Evolutionary conservation across 2,329 filamentous ascomycete genomes (phyloP).

Genomic region (Mycosphaerella arachidis): DNA sequence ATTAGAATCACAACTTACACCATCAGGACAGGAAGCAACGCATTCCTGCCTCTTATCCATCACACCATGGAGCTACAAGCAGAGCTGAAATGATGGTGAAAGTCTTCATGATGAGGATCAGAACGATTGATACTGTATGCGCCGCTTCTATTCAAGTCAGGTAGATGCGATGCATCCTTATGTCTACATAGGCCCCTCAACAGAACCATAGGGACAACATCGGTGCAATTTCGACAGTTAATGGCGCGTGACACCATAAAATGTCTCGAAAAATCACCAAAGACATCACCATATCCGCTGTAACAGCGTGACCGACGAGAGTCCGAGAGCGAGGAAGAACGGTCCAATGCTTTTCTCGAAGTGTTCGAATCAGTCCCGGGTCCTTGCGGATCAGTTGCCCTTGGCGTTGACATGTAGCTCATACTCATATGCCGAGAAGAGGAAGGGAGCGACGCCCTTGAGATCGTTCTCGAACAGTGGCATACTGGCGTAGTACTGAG

Average conservation of each 20-base stretch:
- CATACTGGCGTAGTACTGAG: slow-evolving; percentile 24
- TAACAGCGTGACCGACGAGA: no score
- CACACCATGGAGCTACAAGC: not conserved
- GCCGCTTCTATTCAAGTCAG: not conserved
- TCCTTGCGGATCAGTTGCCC: not conserved
- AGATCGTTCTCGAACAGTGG: slow-evolving; percentile 23
- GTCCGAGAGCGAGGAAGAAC: no score
- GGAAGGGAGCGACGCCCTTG: slow-evolving; percentile 22
- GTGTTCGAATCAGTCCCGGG: not conserved
- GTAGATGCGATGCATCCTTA: not conserved
- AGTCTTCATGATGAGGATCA: not conserved
- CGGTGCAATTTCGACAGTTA: no score
- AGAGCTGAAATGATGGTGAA: not conserved
- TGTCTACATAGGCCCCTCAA: no score
- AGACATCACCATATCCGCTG: no score
- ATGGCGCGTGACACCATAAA: no score
- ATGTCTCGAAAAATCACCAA: no score
- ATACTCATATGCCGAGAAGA: slow-evolving; percentile 24
- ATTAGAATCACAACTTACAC: not conserved
- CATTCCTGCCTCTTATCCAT: not conserved
- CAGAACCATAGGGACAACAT: no score
- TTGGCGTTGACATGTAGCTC: slow-evolving; percentile 9
- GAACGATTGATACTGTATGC: not conserved
- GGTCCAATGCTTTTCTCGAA: no score
- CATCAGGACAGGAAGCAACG: not conserved